Conservation (phyloP, 2,329 filamentous ascomycete genomes). For the Diplodia scrobiculata region DNA sequence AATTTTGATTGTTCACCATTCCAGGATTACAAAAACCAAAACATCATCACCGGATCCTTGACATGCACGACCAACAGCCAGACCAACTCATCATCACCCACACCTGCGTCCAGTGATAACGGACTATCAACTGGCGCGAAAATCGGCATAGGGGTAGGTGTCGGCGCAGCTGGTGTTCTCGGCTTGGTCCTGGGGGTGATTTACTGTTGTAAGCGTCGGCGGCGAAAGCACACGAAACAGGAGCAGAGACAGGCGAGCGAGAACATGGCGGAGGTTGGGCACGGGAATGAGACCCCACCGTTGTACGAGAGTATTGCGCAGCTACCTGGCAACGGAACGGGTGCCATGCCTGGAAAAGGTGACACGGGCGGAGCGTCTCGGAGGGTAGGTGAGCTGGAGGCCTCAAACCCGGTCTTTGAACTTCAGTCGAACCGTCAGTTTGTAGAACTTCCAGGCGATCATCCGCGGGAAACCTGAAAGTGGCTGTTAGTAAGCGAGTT, state of each 20-base stretch:
- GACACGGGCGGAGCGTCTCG: background rate
- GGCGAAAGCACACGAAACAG: background rate
- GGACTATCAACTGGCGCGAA: background rate
- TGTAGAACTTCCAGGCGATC: background rate
- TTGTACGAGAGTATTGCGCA: background rate
- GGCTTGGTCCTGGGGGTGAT: background rate
- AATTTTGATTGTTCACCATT: background rate
- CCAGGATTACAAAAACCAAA: background rate
- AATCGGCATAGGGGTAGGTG: background rate
- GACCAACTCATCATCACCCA: background rate
- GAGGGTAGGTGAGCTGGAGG: background rate
- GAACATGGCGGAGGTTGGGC: background rate
- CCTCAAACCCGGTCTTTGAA: background rate
- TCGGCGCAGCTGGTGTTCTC: background rate
- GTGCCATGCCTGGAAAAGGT: background rate
- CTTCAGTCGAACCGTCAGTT: background rate
- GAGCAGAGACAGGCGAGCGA: background rate
- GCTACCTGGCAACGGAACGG: background rate
- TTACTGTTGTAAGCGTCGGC: background rate
- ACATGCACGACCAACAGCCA: background rate
- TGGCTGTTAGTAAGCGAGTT: too few species aligned
- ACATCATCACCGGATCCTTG: background rate
- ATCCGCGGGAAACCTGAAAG: background rate
- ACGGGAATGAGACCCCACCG: background rate
- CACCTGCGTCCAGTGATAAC: background rate